Conservation (phyloP, 805 yeast genomes). For the Schizosaccharomyces octosporus region DNA sequence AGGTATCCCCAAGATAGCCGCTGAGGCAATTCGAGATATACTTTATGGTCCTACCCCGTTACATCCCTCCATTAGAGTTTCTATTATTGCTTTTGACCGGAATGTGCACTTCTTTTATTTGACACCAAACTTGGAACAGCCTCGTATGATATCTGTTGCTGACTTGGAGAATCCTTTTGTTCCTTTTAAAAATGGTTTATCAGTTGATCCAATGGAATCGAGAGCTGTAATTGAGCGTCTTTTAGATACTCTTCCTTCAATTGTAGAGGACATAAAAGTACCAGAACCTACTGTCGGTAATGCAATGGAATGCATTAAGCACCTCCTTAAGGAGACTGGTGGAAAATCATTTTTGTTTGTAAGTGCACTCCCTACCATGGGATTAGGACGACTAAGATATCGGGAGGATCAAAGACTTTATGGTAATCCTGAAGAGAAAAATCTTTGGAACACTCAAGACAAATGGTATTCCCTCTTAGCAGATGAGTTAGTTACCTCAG, state of each 20-base stretch:
- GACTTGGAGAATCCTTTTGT: constrained; percentile 59
- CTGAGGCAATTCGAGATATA: constrained; percentile 43
- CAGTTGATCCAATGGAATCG: constrained; percentile 54
- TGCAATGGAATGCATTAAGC: constrained; percentile 39
- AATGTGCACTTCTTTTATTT: constrained; percentile 50
- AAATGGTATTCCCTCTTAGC: constrained; percentile 38
- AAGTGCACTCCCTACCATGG: constrained; percentile 51
- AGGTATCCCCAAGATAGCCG: constrained; percentile 35
- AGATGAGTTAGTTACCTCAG: constrained; percentile 27
- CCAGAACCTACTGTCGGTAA: constrained; percentile 57
- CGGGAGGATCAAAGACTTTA: constrained; percentile 13
- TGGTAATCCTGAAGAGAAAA: constrained; percentile 21
- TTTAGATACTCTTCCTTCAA: constrained; percentile 31
- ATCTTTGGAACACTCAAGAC: constrained; percentile 31
- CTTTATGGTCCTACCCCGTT: constrained; percentile 18
- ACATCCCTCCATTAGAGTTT: constrained; percentile 27
- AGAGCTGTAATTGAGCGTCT: constrained; percentile 40
- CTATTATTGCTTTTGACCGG: constrained; percentile 55
- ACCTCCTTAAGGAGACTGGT: constrained; percentile 34
- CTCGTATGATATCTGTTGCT: constrained; percentile 34
- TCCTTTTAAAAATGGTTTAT: constrained; percentile 57
- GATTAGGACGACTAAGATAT: constrained; percentile 35
- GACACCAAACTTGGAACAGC: constrained; percentile 25
- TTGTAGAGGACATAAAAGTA: constrained; percentile 16
- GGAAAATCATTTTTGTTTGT: constrained; percentile 59